A percentile compares a stretch with the other conserved stretches of the same genome.
These are phyloP conservation scores for Penicillium canescens DNA, from an alignment of 495 filamentous ascomycete species.

Conservation along the genomic window DNA sequence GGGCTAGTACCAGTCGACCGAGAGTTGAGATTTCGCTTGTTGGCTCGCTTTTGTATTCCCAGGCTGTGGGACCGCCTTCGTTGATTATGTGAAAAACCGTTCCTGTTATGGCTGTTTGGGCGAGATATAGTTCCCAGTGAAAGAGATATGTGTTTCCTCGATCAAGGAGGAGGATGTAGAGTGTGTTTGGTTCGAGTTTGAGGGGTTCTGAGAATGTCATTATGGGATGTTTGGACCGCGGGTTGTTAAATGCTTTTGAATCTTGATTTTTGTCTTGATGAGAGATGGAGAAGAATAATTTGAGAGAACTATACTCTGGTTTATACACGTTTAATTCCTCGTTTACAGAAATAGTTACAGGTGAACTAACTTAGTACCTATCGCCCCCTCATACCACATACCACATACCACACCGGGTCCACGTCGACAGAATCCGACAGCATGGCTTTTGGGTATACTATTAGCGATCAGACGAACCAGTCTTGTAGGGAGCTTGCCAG, in stretches of 20 bases:
- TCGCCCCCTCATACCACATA: no score
- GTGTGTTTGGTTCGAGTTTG: constrained; percentile 9
- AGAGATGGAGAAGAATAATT: neutral
- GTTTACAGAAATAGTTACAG: no score
- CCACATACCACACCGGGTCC: no score
- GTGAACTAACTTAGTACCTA: no score
- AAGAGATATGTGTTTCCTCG: constrained; percentile 19
- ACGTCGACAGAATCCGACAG: no score
- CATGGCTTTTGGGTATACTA: no score
- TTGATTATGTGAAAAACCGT: constrained; percentile 20
- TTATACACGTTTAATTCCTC: no score
- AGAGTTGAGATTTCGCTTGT: constrained; percentile 4
- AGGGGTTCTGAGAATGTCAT: constrained; percentile 1
- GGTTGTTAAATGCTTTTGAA: no score
- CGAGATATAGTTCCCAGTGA: constrained; percentile 27
- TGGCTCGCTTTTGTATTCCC: constrained; percentile 15
- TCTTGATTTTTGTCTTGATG: neutral
- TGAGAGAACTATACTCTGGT: no score
- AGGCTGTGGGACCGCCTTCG: constrained; percentile 2
- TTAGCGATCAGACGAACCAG: no score
- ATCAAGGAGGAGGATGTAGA: constrained; percentile 22
- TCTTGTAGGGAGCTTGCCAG: no score
- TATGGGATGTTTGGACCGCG: neutral
- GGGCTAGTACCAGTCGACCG: constrained; percentile 13
- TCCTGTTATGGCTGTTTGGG: constrained; percentile 12